Evolutionary conservation across 1,284 basidiomycete genomes (phyloP).

Genomic region (Chondrostereum purpureum): DNA sequence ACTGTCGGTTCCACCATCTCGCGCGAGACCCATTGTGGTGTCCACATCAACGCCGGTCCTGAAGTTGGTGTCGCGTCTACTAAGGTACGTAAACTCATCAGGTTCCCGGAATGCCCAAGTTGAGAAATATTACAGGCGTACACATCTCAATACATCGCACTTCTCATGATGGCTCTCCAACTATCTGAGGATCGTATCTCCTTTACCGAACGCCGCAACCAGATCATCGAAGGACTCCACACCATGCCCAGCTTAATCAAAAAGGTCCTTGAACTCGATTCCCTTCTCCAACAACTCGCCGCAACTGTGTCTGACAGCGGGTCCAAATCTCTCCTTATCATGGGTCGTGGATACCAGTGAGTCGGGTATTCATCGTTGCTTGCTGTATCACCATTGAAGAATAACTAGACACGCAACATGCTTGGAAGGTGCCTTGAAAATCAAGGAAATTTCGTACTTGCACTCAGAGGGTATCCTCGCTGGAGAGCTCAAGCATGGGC

Average conservation of each 20-base stretch:
- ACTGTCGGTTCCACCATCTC: constrained; percentile 98
- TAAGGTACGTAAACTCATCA: constrained; percentile 53
- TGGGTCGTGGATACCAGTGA: constrained; percentile 98
- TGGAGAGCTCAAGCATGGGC: constrained; percentile 98
- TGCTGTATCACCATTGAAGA: background rate
- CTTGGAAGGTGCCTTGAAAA: constrained; percentile 97
- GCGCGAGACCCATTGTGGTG: constrained; percentile 98
- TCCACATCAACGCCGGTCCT: constrained; percentile 99
- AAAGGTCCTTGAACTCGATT: constrained; percentile 80
- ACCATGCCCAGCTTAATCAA: constrained; percentile 88
- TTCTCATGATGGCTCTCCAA: constrained; percentile 97
- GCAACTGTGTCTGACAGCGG: constrained; percentile 72
- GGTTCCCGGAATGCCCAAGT: constrained; percentile 4
- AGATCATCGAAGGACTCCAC: constrained; percentile 94
- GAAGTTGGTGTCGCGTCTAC: constrained; percentile 99
- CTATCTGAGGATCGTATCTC: constrained; percentile 96
- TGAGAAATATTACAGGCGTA: constrained; percentile 62
- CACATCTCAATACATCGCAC: constrained; percentile 98
- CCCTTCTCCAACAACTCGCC: constrained; percentile 77
- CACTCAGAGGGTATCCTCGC: constrained; percentile 87
- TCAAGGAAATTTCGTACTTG: constrained; percentile 98
- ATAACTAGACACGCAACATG: constrained; percentile 78
- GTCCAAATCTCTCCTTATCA: constrained; percentile 88
- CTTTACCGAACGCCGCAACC: constrained; percentile 82
- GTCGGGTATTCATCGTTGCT: constrained; percentile 18